Percentiles rank a stretch among this genome's conserved stretches.
phyloP scores from a whole-genome alignment of 371 early-diverging fungal species.

The Dichotomocladium elegans region DNA sequence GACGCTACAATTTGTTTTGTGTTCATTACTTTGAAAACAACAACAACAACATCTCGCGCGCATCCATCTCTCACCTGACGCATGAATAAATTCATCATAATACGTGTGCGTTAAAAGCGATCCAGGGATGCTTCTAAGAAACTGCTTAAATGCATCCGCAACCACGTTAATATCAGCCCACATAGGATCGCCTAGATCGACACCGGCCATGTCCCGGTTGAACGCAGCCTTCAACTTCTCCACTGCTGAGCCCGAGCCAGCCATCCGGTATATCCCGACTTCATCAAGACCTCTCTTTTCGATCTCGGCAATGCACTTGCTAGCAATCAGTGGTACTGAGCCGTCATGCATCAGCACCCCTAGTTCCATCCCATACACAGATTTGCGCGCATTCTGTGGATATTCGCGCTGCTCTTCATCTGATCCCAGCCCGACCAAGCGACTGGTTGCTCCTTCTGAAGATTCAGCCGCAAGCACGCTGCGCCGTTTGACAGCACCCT shows the following conservation, averaged over 20 bases:
- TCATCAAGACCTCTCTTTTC: conserved; percentile 80
- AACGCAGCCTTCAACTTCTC: conserved; percentile 58
- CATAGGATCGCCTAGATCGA: conserved; percentile 60
- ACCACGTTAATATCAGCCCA: conserved; percentile 84
- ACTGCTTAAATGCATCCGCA: conserved; percentile 91
- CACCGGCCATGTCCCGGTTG: conserved; percentile 51
- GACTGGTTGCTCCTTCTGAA: background rate
- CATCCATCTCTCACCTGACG: conserved; percentile 83
- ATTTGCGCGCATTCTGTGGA: conserved; percentile 11
- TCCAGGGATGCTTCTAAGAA: conserved; percentile 90
- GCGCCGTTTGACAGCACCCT: conserved; percentile 69
- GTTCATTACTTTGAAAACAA: too few relatives aligned
- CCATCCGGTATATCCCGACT: conserved; percentile 80
- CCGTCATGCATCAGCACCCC: conserved; percentile 58
- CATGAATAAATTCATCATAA: conserved; percentile 78
- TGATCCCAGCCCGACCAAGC: background rate
- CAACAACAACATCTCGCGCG: too few relatives aligned
- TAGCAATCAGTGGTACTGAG: conserved; percentile 54
- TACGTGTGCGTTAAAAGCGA: conserved; percentile 82
- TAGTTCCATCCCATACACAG: conserved; percentile 65
- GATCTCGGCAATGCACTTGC: conserved; percentile 73
- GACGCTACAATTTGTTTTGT: conserved; percentile 52
- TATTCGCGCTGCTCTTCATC: background rate
- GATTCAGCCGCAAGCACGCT: conserved; percentile 39
- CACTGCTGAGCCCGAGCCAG: conserved; percentile 68